A percentile compares a stretch with the other conserved stretches of the same genome.
phyloP scores from a whole-genome alignment of 176 grass and related monocot species.

The Oryza meridionalis region DNA sequence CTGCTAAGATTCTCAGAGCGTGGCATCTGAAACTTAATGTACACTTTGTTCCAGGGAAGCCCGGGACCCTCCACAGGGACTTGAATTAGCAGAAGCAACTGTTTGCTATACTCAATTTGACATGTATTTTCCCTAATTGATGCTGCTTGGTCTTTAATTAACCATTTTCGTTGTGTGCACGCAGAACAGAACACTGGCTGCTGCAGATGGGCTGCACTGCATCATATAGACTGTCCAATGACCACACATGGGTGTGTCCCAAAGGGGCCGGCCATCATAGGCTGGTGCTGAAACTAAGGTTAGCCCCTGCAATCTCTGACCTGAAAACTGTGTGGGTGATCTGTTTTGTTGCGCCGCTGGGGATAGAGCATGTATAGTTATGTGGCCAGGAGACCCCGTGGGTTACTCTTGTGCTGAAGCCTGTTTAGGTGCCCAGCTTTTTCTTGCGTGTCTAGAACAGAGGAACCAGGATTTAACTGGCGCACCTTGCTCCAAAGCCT shows the following conservation, averaged over 20 bases:
- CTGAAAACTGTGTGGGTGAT: slow-evolving; percentile 37
- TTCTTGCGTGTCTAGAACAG: slow-evolving; percentile 20
- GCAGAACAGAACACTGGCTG: slow-evolving; percentile 31
- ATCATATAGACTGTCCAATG: slow-evolving; percentile 31
- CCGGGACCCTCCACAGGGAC: not conserved
- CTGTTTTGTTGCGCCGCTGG: slow-evolving; percentile 24
- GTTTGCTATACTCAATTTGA: not conserved
- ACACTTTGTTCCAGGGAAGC: slow-evolving; percentile 23
- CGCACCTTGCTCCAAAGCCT: slow-evolving; percentile 45
- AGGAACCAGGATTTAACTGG: slow-evolving; percentile 51
- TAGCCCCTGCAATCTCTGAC: slow-evolving; percentile 35
- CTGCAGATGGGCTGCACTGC: slow-evolving; percentile 15
- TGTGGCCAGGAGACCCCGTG: slow-evolving; percentile 34
- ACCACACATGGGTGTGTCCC: slow-evolving; percentile 36
- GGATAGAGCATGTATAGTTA: slow-evolving; percentile 22
- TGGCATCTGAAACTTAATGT: not conserved
- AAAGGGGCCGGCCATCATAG: slow-evolving; percentile 25
- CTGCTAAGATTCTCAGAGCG: not conserved
- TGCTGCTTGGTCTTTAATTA: slow-evolving; percentile 10
- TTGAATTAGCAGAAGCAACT: slow-evolving; percentile 30
- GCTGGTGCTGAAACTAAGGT: slow-evolving; percentile 40
- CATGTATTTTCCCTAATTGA: not conserved
- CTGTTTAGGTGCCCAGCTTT: slow-evolving; percentile 47
- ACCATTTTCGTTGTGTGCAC: slow-evolving; percentile 19
- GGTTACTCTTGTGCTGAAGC: slow-evolving; percentile 37